Percentiles rank a stretch among this genome's conserved stretches.
phyloP scores from a whole-genome alignment of 2,329 filamentous ascomycete genomes.

The Cadophora sp. region DNA sequence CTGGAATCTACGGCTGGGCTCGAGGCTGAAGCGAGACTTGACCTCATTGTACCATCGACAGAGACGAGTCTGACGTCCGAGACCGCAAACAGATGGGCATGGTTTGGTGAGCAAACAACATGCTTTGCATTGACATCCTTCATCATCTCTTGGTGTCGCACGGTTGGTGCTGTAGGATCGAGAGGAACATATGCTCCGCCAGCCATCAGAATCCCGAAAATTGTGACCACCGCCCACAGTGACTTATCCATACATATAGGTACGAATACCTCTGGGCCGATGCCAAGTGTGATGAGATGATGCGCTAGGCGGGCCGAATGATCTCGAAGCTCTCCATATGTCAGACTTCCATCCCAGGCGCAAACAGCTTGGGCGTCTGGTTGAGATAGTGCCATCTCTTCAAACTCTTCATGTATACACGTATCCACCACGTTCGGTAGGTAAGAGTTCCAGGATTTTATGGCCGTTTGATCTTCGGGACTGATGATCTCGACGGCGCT shows the following conservation, averaged over 20 bases:
- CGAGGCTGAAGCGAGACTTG: not conserved
- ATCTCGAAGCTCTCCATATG: constrained; percentile 11
- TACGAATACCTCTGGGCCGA: not conserved
- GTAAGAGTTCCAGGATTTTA: not conserved
- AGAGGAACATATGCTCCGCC: constrained; percentile 42
- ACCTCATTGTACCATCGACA: not conserved
- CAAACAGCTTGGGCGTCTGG: constrained; percentile 9
- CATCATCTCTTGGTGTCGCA: constrained; percentile 15
- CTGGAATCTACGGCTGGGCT: not conserved
- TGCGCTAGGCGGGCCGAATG: constrained; percentile 2
- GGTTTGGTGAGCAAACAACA: constrained; percentile 19
- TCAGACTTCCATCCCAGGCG: constrained; percentile 17
- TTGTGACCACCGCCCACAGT: constrained; percentile 37
- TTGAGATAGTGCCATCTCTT: not conserved
- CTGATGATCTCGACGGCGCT: not conserved
- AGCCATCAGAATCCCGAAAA: constrained; percentile 40
- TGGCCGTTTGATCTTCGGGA: not conserved
- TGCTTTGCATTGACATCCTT: constrained; percentile 4
- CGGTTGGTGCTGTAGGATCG: constrained; percentile 25
- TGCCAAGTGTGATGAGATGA: not conserved
- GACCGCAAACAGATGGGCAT: constrained; percentile 11
- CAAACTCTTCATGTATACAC: constrained; percentile 1
- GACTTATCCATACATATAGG: constrained; percentile 20
- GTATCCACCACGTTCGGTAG: not conserved
- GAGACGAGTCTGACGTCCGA: not conserved